phyloP scores from a whole-genome alignment of 768 basidiomycete species.

The Lactifluus rugatus region DNA sequence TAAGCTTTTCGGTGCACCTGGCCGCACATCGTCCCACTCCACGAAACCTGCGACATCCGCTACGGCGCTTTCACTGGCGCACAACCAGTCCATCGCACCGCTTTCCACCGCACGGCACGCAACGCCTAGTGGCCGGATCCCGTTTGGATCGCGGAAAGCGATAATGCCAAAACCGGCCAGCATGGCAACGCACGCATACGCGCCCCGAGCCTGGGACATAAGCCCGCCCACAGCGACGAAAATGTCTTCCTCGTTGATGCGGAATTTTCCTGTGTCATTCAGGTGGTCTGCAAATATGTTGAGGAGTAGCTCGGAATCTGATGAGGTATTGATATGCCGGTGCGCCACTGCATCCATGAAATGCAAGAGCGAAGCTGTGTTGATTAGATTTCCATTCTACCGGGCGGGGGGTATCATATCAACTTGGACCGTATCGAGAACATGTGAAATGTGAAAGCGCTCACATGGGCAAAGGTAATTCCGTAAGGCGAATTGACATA shows the following conservation, averaged over 20 bases:
- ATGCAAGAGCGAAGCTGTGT: slow-evolving; percentile 75
- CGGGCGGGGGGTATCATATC: background rate
- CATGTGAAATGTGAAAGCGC: slow-evolving; percentile 21
- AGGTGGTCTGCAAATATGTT: slow-evolving; percentile 98
- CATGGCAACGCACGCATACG: slow-evolving; percentile 98
- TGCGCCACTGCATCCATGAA: slow-evolving; percentile 96
- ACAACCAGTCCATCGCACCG: slow-evolving; percentile 76
- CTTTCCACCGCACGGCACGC: slow-evolving; percentile 50
- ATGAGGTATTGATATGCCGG: slow-evolving; percentile 97
- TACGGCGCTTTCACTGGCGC: slow-evolving; percentile 93
- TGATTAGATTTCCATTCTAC: slow-evolving; percentile 97
- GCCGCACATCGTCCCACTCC: slow-evolving; percentile 90
- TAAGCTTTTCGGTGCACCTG: slow-evolving; percentile 42
- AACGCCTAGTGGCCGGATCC: slow-evolving; percentile 89
- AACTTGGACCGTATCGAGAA: slow-evolving; percentile 2
- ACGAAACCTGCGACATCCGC: slow-evolving; percentile 87
- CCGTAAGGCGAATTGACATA: slow-evolving; percentile 99
- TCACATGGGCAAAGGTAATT: slow-evolving; percentile 93
- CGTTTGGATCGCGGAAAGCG: slow-evolving; percentile 96
- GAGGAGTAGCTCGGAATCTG: slow-evolving; percentile 92
- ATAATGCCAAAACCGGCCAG: slow-evolving; percentile 97
- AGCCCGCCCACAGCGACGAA: slow-evolving; percentile 87
- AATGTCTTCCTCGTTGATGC: slow-evolving; percentile 99
- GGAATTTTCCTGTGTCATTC: slow-evolving; percentile 97
- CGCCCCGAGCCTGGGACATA: slow-evolving; percentile 83